Evolutionary conservation across 352 stramenopile species (phyloP).

Genomic region (Pythium sukuiense): DNA sequence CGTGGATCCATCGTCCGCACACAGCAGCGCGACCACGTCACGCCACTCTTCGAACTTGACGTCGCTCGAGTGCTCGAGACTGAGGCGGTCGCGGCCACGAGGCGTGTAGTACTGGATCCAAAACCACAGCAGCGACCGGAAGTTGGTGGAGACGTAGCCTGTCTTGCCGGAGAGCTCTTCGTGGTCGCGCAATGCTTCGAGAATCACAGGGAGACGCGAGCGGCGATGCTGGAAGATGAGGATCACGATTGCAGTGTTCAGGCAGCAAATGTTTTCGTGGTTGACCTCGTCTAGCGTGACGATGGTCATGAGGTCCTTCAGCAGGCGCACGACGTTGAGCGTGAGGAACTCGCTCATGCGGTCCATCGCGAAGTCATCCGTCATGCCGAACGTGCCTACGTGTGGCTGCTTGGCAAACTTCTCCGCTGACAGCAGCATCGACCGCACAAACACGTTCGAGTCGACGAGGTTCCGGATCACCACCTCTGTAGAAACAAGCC

Average conservation of each 20-base stretch:
- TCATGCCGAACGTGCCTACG: conserved; percentile 41
- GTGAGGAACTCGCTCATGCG: conserved; percentile 87
- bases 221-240: conserved; percentile 93
- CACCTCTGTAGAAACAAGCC: conserved; percentile 59
- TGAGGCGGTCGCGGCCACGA: conserved; percentile 90
- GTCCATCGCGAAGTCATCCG: conserved; percentile 65
- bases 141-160: conserved; percentile 86
- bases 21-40: conserved; percentile 88
- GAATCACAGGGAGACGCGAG: conserved; percentile 68
- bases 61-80: conserved; percentile 94
- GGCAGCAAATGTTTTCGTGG: conserved; percentile 97
- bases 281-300: conserved; percentile 95
- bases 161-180: conserved; percentile 63
- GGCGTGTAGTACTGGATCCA: conserved; percentile 97
- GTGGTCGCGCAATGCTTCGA: conserved; percentile 65
- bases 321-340: conserved; percentile 84
- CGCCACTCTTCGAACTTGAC: conserved; percentile 94
- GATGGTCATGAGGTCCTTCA: conserved; percentile 95
- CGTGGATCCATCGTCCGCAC: conserved; percentile 89
- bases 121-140: conserved; percentile 93
- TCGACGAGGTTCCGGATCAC: conserved; percentile 94
- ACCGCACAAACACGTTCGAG: conserved; percentile 97
- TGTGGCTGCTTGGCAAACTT: conserved; percentile 55
- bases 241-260: conserved; percentile 96
- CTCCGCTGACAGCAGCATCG: conserved; percentile 83